Conservation (phyloP, 2,329 filamentous ascomycete genomes). For the Nannizziopsis barbatae region DNA sequence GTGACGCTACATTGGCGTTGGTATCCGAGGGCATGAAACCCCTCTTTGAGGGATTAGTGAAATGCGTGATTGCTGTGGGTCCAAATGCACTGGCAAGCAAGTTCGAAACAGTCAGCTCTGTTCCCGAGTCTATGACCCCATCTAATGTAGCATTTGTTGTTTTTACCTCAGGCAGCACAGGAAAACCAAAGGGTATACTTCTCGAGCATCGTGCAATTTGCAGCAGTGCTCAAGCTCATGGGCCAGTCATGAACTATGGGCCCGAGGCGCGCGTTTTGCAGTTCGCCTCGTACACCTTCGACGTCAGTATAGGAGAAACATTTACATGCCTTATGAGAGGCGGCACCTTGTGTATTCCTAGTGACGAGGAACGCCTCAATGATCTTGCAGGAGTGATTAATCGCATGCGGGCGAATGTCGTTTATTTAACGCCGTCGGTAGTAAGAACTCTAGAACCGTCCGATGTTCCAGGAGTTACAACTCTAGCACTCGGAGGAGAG, state of each 20-base stretch:
- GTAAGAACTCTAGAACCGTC: conserved; percentile 31
- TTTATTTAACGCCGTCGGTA: conserved; percentile 47
- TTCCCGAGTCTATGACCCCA: conserved; percentile 13
- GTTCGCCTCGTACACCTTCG: conserved; percentile 78
- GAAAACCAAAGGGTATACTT: conserved; percentile 13
- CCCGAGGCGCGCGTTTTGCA: conserved; percentile 49
- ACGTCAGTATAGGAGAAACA: conserved; percentile 81
- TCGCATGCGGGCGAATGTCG: conserved; percentile 29
- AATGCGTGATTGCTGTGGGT: neutral
- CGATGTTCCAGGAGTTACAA: conserved; percentile 30
- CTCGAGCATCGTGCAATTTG: conserved; percentile 13
- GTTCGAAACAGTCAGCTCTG: neutral
- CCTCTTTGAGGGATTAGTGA: conserved; percentile 5
- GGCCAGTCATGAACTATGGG: conserved; percentile 28
- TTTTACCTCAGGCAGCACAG: conserved; percentile 29
- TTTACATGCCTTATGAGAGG: conserved; percentile 39
- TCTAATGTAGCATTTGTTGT: conserved; percentile 37
- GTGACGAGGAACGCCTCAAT: conserved; percentile 29
- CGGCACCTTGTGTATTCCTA: conserved; percentile 36
- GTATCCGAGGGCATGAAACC: conserved; percentile 24
- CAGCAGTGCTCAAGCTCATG: conserved; percentile 39
- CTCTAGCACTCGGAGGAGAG: conserved; percentile 26
- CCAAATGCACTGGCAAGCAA: neutral
- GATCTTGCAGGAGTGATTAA: conserved; percentile 23
- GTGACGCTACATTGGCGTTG: conserved; percentile 44